These are phyloP conservation scores for Chalara sp. DNA, from an alignment of 2,329 filamentous ascomycete species.

Conservation along the genomic window DNA sequence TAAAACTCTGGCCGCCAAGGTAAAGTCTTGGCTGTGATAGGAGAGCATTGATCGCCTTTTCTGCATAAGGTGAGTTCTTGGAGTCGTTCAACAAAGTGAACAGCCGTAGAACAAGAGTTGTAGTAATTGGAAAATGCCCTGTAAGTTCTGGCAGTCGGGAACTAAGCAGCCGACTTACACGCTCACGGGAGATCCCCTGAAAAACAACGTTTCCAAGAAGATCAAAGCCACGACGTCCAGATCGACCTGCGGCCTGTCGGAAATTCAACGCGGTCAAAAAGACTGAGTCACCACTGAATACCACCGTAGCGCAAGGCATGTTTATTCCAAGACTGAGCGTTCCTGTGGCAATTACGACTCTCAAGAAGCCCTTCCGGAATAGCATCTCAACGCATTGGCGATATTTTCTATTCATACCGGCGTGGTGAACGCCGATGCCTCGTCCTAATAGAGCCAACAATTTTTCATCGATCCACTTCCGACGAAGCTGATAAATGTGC, in stretches of 20 bases:
- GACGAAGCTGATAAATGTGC: constrained; percentile 44
- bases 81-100: constrained; percentile 62
- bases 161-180: constrained; percentile 63
- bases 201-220: constrained; percentile 77
- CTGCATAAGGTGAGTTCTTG: constrained; percentile 53
- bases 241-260: constrained; percentile 69
- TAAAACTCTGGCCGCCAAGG: constrained; percentile 61
- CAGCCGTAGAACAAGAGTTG: constrained; percentile 62
- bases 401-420: constrained; percentile 73
- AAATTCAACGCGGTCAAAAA: constrained; percentile 71
- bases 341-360: constrained; percentile 67
- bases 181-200: constrained; percentile 52
- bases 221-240: constrained; percentile 75
- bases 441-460: constrained; percentile 56
- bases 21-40: constrained; percentile 65
- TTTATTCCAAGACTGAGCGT: constrained; percentile 75
- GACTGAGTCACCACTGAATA: constrained; percentile 68
- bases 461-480: constrained; percentile 41
- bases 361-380: constrained; percentile 65
- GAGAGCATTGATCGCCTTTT: constrained; percentile 56
- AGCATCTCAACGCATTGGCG: constrained; percentile 68
- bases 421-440: constrained; percentile 71
- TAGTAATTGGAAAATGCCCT: constrained; percentile 74
- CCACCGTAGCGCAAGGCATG: constrained; percentile 77
- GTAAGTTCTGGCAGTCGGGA: constrained; percentile 67